Percentiles rank a stretch among this genome's conserved stretches.
These are phyloP conservation scores for Penicillium decumbens DNA, from an alignment of 2,329 filamentous ascomycete genomes.

Conservation along the genomic window DNA sequence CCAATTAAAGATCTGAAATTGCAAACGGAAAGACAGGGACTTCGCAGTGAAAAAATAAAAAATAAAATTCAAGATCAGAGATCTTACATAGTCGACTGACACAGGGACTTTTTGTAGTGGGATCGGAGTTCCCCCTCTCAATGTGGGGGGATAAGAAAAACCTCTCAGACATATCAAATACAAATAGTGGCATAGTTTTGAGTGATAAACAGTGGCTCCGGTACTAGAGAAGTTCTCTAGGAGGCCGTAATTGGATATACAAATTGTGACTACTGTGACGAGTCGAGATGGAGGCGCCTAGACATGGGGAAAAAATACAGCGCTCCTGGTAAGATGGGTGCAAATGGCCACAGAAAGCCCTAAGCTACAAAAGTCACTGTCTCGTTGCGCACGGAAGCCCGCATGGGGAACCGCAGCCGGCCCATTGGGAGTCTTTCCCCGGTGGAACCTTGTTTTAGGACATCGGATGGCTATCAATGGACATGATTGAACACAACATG, in stretches of 20 bases:
- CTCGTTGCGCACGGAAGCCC: slow-evolving; percentile 16
- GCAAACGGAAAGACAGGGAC: slow-evolving; percentile 7
- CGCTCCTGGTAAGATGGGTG: slow-evolving; percentile 5
- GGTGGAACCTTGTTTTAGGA: not conserved
- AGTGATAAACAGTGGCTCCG: slow-evolving; percentile 24
- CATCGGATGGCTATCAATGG: slow-evolving; percentile 12
- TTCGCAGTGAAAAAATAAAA: not conserved
- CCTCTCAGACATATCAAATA: slow-evolving; percentile 18
- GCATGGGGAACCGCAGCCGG: slow-evolving; percentile 6
- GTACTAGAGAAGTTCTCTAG: slow-evolving; percentile 5
- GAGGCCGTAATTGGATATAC: slow-evolving; percentile 26
- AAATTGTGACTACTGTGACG: slow-evolving; percentile 22
- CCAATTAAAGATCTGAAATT: slow-evolving; percentile 2
- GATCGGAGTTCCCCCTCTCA: slow-evolving; percentile 16
- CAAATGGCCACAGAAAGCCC: slow-evolving; percentile 12
- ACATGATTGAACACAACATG: slow-evolving; percentile 8
- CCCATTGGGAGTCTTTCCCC: slow-evolving; percentile 9
- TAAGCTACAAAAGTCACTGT: slow-evolving; percentile 8
- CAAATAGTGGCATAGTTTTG: slow-evolving; percentile 20
- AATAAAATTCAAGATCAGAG: not conserved
- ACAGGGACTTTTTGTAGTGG: slow-evolving; percentile 12
- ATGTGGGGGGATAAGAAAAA: slow-evolving; percentile 12
- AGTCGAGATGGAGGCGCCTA: slow-evolving; percentile 16
- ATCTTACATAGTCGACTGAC: slow-evolving; percentile 2
- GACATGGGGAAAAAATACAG: slow-evolving; percentile 10